Evolutionary conservation across 371 early-diverging fungal genomes (phyloP), one percentile per base, ranked within the genome.

Genomic region (Rhizopus stolonifer): DNA sequence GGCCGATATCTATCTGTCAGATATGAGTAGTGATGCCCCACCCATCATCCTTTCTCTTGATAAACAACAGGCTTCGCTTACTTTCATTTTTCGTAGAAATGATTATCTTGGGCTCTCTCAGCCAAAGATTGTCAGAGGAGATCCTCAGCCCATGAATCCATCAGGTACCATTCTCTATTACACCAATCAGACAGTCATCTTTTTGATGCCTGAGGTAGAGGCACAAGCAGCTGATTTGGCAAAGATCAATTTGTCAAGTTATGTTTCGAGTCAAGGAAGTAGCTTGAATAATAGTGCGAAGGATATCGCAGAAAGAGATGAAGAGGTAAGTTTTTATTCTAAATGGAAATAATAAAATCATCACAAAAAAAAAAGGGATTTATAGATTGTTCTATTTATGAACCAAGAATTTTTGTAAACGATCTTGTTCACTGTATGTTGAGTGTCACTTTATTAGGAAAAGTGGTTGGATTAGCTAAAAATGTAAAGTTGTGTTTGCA

Each of bases 191-290:
- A 75, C 70, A 0, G 62, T 65, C 6, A 49, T 75, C 13, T 75
- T 75, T 45, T 23, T 63, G 38, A 75, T 75, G 76, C 54, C 72
- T 8, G 76, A 69, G 46, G 57, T 62, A 38, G 70, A 72, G 36
- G 76, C 76, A 25, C 54, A 59, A 34, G 58, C 57, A 24, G 72
- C 69, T 3, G 59, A 56, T 32, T 52, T 71, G 17, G 57, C 56
- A 10, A 60, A 60, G 33, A 36, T 55, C 1, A 56, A 56, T 53
- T 32, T 63, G n/a, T 39, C 51, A n/a, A 63, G 54, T 36, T 25
- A 47, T 19, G 26, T 54, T 15, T 17, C 18, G 1, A 42, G 48
- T 13, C 26, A 39, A 1, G 45, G 31, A 23, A 29, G 29, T 1
- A 38, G 11, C 10, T 18, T 31, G 1, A 24, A 26, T 8, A 47